Evolutionary conservation across 768 basidiomycete genomes (phyloP).

Genomic region (Tulasnella calospora): DNA sequence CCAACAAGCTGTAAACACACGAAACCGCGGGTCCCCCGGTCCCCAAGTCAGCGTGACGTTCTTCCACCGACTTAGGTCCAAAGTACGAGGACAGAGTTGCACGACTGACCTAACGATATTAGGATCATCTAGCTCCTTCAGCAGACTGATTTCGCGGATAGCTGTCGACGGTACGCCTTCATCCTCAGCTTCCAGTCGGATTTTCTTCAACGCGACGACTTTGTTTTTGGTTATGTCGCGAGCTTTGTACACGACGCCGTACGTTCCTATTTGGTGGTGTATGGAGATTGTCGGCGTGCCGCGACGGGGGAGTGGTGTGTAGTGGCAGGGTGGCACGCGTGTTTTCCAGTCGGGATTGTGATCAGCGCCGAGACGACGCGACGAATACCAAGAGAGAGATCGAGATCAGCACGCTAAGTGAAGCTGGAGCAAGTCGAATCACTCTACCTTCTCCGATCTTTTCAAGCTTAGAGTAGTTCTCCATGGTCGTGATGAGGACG

Average conservation of each 20-base stretch:
- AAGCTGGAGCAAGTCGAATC: background rate
- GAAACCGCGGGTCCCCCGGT: background rate
- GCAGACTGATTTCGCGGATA: constrained; percentile 93
- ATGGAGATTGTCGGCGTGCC: background rate
- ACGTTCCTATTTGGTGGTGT: constrained; percentile 61
- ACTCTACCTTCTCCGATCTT: constrained; percentile 84
- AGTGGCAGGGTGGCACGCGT: background rate
- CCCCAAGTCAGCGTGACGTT: background rate
- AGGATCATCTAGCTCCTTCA: constrained; percentile 95
- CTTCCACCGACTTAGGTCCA: background rate
- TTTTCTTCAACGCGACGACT: constrained; percentile 98
- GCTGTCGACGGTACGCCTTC: constrained; percentile 98
- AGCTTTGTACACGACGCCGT: constrained; percentile 98
- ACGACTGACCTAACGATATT: constrained; percentile 77
- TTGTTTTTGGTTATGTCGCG: constrained; percentile 69
- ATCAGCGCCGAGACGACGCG: background rate
- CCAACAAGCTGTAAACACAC: constrained; percentile 62
- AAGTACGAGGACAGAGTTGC: background rate
- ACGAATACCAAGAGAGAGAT: background rate
- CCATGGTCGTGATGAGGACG: constrained; percentile 28
- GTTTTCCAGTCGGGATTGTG: constrained; percentile 23
- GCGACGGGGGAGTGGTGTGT: background rate
- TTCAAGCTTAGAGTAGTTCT: constrained; percentile 93
- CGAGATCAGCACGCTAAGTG: background rate
- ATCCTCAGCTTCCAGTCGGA: constrained; percentile 94